Evolutionary conservation across 2,329 filamentous ascomycete species (phyloP), one percentile per base, ranked within the genome.

Genomic region (Aspergillus hiratsukae): DNA sequence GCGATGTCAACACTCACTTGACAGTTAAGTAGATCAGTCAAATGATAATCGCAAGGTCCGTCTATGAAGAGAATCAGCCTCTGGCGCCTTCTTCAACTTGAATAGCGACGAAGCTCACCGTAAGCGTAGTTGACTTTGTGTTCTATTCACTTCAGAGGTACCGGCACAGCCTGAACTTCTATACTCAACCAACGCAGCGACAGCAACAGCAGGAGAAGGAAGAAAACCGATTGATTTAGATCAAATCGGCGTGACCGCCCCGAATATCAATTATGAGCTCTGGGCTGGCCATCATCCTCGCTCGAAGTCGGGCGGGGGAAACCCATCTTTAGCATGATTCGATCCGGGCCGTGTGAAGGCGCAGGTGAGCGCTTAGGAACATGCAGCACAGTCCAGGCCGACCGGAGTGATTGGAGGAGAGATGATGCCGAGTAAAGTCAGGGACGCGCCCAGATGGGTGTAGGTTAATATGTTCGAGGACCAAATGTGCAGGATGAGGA

Each of bases 251-350:
- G 58, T 61, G 61, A 58, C 37, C 56, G 56, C 53, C 57, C 65
- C 64, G 66, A 67, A 70, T 70, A 70, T 70, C 66, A 69, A 66
- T 67, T 58, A 63, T 55, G 61, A 59, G 52, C 46, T 57, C 58
- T 51, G 51, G 48, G 58, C 60, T 58, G 53, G 61, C 50, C 58
- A 29, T 55, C 58, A 46, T 57, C 5, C 27, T 45, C 40, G 45
- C 27, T 48, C 43, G 49, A 49, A 56, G 59, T 64, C 60, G 64
- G 65, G 64, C 43, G 51, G 53, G 60, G 49, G 53, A 28, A 21
- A 21, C 17, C 28, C 54, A 55, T 58, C 41, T 54, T 35, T 49
- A 57, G 45, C 21, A 49, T 54, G 35, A 54, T 46, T 58, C 54
- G 43, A 52, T 58, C 55, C 40, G 46, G 31, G 35, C 48, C 21